These are phyloP conservation scores for Naegleria gruberi DNA, from an alignment of 208 protist species.

Conservation along the genomic window DNA sequence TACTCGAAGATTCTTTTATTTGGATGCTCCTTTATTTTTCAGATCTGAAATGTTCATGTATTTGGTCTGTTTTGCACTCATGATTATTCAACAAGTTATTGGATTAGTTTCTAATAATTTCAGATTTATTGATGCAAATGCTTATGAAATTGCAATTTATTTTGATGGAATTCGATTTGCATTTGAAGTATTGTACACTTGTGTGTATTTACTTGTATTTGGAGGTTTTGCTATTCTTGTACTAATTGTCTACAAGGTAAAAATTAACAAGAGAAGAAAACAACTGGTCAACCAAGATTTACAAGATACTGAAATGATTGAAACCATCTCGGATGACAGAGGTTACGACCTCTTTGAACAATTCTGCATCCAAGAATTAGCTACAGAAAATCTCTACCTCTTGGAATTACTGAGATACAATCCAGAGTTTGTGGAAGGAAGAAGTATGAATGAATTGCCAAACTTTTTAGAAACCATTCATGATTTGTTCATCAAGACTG, in stretches of 20 bases:
- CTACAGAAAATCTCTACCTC: background rate
- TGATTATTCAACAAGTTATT: background rate
- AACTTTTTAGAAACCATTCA: background rate
- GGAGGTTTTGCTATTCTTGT: background rate
- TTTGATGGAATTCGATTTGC: background rate
- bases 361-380: background rate
- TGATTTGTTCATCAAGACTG: background rate
- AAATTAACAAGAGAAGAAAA: background rate
- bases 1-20: background rate
- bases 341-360: background rate
- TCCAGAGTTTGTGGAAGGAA: background rate
- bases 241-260: background rate
- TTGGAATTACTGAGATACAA: background rate
- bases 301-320: background rate
- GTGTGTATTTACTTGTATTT: background rate
- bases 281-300: background rate
- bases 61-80: background rate
- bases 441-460: background rate
- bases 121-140: background rate
- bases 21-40: background rate
- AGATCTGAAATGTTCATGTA: background rate
- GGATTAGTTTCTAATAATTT: background rate
- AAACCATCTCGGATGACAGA: background rate
- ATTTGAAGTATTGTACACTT: background rate
- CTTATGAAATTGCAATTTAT: background rate